Evolutionary conservation across 208 protist genomes (phyloP).

Genomic region (Angomonas deanei): DNA sequence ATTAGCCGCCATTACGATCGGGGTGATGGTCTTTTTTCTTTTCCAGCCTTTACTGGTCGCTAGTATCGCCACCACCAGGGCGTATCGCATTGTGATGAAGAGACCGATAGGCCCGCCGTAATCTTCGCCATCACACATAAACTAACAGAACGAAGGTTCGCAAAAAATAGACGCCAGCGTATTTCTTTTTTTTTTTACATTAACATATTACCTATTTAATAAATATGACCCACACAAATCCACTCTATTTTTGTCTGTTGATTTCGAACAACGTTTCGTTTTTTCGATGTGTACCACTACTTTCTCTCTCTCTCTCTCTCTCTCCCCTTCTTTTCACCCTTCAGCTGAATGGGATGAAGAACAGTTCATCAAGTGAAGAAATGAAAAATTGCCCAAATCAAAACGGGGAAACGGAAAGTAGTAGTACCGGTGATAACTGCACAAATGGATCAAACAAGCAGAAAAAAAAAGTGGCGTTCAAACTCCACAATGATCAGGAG

Average conservation of each 20-base stretch:
- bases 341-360: background rate
- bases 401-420: too few species aligned
- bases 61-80: slow-evolving; percentile 75
- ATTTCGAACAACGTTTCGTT: background rate
- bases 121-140: too few species aligned
- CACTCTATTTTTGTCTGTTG: too few species aligned
- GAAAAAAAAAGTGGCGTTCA: background rate
- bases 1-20: slow-evolving; percentile 48
- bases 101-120: slow-evolving; percentile 82
- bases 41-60: slow-evolving; percentile 77
- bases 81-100: slow-evolving; percentile 75
- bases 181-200: background rate
- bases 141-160: too few species aligned
- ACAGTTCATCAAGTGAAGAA: too few species aligned
- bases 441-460: too few species aligned
- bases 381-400: too few species aligned
- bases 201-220: too few species aligned
- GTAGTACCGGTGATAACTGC: too few species aligned
- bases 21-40: slow-evolving; percentile 68
- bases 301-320: slow-evolving; percentile 7
- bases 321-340: background rate
- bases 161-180: too few species aligned
- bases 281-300: background rate
- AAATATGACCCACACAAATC: too few species aligned
- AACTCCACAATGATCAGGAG: background rate